phyloP scores from a whole-genome alignment of 331 rosid genomes.

The Telfairia occidentalis region DNA sequence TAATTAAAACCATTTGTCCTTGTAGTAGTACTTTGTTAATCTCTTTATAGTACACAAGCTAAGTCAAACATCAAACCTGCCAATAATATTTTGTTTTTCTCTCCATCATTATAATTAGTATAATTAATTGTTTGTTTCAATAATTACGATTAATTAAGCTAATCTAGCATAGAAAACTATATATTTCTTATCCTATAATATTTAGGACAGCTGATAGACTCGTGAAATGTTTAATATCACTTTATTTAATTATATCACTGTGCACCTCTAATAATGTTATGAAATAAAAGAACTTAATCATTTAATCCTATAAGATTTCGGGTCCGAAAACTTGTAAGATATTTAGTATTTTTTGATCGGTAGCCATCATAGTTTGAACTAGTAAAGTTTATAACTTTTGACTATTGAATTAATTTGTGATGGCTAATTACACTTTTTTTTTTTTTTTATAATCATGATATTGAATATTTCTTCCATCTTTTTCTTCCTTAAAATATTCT shows the following conservation, averaged over 20 bases:
- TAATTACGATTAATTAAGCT: neutral
- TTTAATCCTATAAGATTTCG: neutral
- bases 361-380: neutral
- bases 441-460: neutral
- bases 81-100: neutral
- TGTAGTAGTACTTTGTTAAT: neutral
- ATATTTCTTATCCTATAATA: neutral
- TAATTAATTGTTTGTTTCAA: neutral
- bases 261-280: neutral
- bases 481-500: neutral
- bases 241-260: neutral
- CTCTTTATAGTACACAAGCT: neutral
- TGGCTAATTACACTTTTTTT: neutral
- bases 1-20: neutral
- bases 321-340: neutral
- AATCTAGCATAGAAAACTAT: neutral
- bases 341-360: too few species aligned
- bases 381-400: neutral
- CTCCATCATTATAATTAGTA: neutral
- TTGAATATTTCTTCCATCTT: neutral
- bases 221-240: too few species aligned
- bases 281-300: neutral
- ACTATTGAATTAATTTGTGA: neutral
- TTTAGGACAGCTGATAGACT: neutral
- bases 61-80: neutral